These are phyloP conservation scores for Cladosporium colombiae DNA, from an alignment of 2,329 filamentous ascomycete species.

Conservation along the genomic window DNA sequence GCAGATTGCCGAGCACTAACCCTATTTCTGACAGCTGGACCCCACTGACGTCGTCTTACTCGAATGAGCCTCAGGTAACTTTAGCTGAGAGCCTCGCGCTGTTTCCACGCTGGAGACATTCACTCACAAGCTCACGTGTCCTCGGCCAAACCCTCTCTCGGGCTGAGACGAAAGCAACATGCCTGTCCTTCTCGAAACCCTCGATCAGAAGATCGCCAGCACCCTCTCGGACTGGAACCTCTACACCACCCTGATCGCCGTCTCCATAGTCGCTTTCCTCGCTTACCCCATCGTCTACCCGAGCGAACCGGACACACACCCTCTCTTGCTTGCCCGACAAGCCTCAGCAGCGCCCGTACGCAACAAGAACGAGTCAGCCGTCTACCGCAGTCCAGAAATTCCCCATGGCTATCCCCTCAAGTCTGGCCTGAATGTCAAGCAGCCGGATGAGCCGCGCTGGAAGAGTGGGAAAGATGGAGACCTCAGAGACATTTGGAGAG, in stretches of 20 bases:
- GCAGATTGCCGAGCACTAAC: constrained; percentile 5
- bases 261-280: constrained; percentile 66
- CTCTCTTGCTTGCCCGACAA: constrained; percentile 85
- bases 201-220: constrained; percentile 70
- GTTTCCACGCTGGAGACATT: neutral
- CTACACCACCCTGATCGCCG: constrained; percentile 72
- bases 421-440: constrained; percentile 77
- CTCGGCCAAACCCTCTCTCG: neutral
- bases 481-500: constrained; percentile 87
- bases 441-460: constrained; percentile 79
- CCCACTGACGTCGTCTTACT: constrained; percentile 3
- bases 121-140: neutral
- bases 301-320: constrained; percentile 86
- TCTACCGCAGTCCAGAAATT: constrained; percentile 80
- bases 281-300: constrained; percentile 70
- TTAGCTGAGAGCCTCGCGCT: neutral
- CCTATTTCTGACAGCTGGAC: neutral
- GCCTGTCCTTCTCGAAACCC: constrained; percentile 58
- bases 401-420: constrained; percentile 83
- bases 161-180: constrained; percentile 33
- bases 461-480: constrained; percentile 81
- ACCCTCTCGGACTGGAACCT: constrained; percentile 79
- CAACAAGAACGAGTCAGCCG: constrained; percentile 79
- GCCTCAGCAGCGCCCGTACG: constrained; percentile 75
- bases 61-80: neutral